Percentiles rank a stretch among this genome's conserved stretches.
Evolutionary conservation across 1,284 basidiomycete species (phyloP).

Genomic region (Cerioporus squamosus): DNA sequence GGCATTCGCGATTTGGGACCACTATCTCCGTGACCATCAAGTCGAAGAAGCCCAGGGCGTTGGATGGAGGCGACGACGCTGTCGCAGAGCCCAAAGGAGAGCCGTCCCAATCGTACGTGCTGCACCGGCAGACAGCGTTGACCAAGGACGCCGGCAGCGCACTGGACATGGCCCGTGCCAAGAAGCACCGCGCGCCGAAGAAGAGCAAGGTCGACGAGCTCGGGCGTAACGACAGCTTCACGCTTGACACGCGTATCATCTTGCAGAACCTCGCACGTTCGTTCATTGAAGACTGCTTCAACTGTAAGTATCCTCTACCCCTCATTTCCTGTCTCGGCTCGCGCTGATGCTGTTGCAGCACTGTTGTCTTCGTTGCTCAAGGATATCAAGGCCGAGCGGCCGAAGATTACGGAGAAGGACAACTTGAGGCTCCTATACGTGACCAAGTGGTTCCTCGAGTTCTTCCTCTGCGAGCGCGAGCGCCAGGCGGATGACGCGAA

Average conservation of each 20-base stretch:
- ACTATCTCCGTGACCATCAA: conserved; percentile 82
- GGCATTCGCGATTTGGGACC: conserved; percentile 94
- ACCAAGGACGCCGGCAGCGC: conserved; percentile 74
- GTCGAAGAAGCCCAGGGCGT: conserved; percentile 47
- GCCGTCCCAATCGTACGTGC: conserved; percentile 58
- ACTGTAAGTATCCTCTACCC: conserved; percentile 72
- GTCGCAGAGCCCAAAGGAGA: conserved; percentile 19
- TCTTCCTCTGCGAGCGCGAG: conserved; percentile 69
- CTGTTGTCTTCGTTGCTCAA: conserved; percentile 86
- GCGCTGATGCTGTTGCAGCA: conserved; percentile 45
- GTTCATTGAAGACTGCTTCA: conserved; percentile 85
- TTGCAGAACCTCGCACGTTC: conserved; percentile 71
- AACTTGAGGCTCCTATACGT: conserved; percentile 85
- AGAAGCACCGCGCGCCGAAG: conserved; percentile 67
- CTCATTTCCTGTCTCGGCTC: neutral
- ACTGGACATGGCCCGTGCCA: conserved; percentile 69
- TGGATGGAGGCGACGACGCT: neutral
- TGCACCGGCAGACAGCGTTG: conserved; percentile 87
- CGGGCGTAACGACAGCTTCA: conserved; percentile 72
- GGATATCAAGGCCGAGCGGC: conserved; percentile 90
- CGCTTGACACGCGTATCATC: conserved; percentile 68
- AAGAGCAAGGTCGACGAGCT: conserved; percentile 76
- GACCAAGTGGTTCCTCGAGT: conserved; percentile 88
- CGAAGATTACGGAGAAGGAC: conserved; percentile 90
- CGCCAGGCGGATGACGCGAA: conserved; percentile 45